Evolutionary conservation across 805 yeast genomes (phyloP).

Genomic region (Candida piceae): DNA sequence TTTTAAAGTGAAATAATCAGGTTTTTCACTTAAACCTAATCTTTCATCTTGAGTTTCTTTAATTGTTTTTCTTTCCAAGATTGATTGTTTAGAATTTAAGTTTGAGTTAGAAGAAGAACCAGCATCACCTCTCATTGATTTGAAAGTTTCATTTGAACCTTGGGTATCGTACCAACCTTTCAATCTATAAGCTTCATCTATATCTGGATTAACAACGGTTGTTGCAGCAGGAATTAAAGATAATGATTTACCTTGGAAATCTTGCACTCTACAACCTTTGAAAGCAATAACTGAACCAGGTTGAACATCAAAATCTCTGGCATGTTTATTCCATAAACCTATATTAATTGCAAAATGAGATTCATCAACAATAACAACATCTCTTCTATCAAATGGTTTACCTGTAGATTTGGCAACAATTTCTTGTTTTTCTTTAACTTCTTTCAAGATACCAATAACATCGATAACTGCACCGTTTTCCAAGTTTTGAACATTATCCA

Average conservation of each 20-base stretch:
- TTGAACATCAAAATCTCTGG: slow-evolving; percentile 67
- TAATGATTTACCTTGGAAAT: slow-evolving; percentile 80
- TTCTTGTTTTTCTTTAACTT: slow-evolving; percentile 68
- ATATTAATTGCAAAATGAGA: slow-evolving; percentile 68
- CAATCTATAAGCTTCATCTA: slow-evolving; percentile 78
- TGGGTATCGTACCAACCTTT: slow-evolving; percentile 93
- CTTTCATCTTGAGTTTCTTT: slow-evolving; percentile 59
- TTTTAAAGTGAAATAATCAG: slow-evolving; percentile 72
- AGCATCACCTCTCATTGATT: slow-evolving; percentile 52
- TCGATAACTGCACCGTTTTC: slow-evolving; percentile 75
- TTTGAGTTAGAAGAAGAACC: slow-evolving; percentile 30
- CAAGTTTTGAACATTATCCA: slow-evolving; percentile 58
- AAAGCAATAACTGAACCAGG: slow-evolving; percentile 85
- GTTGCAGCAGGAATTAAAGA: slow-evolving; percentile 78
- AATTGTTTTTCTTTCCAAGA: slow-evolving; percentile 60
- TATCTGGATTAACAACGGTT: slow-evolving; percentile 76
- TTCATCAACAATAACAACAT: slow-evolving; percentile 80
- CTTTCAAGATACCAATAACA: slow-evolving; percentile 80
- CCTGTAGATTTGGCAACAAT: slow-evolving; percentile 85
- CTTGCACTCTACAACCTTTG: slow-evolving; percentile 85
- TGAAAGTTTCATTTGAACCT: slow-evolving; percentile 61
- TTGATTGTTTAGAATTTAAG: slow-evolving; percentile 34
- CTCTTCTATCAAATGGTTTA: slow-evolving; percentile 88
- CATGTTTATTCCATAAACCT: slow-evolving; percentile 89
- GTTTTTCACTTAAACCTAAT: slow-evolving; percentile 68